Conservation (phyloP, 148 eudicot genomes). For the Rhododendron griersonianum region DNA sequence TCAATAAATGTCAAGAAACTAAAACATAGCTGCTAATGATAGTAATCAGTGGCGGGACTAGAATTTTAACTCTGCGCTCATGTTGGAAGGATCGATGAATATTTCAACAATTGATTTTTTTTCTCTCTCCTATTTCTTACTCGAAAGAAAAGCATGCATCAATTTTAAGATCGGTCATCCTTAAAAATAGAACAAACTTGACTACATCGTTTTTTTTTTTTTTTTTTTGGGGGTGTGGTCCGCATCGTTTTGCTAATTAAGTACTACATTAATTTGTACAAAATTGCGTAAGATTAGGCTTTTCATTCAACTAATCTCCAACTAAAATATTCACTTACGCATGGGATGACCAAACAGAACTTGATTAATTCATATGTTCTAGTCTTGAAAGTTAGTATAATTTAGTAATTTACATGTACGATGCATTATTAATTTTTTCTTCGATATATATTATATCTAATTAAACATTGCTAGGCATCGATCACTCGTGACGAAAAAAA, state of each 20-base stretch:
- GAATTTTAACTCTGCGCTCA: too few species aligned
- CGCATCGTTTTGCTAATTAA: not conserved
- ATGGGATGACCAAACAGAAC: not conserved
- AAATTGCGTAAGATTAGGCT: not conserved
- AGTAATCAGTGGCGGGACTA: not conserved
- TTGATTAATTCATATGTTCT: not conserved
- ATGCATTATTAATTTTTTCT: not conserved
- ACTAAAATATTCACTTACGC: not conserved
- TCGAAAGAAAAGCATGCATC: too few species aligned
- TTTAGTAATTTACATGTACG: not conserved
- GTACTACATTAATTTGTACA: not conserved
- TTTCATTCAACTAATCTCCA: not conserved
- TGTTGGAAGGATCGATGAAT: too few species aligned
- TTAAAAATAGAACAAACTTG: too few species aligned
- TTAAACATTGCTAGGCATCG: not conserved
- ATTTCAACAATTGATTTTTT: too few species aligned
- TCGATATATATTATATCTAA: not conserved
- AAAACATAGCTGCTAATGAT: too few species aligned
- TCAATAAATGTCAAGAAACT: too few species aligned
- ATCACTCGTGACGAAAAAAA: not conserved
- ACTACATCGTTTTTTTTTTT: too few species aligned
- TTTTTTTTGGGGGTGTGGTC: too few species aligned
- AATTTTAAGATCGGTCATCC: not conserved
- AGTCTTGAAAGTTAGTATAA: not conserved
- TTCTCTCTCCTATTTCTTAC: too few species aligned